Evolutionary conservation across 495 filamentous ascomycete genomes (phyloP).

Genomic region (Penicillium crystallinum): DNA sequence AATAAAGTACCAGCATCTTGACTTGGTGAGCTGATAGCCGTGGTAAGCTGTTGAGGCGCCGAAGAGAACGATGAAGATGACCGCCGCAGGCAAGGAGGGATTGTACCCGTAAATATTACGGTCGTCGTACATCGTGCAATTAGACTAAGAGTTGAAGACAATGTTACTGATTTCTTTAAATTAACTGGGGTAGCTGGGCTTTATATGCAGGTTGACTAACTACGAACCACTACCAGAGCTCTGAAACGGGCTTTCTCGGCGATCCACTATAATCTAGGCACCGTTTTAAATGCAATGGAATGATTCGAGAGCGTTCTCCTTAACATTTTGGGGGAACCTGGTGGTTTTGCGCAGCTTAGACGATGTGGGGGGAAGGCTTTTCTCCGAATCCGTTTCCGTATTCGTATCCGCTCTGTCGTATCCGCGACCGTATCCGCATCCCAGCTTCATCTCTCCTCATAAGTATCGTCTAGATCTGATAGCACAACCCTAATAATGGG

Average conservation of each 20-base stretch:
- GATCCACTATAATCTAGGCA: constrained; percentile 4
- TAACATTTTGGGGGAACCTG: not conserved
- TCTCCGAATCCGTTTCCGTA: constrained; percentile 12
- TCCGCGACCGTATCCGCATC: constrained; percentile 14
- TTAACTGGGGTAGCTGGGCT: not conserved
- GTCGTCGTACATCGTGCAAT: constrained; percentile 7
- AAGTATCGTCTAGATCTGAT: not conserved
- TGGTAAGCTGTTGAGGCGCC: constrained; percentile 12
- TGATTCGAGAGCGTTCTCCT: constrained; percentile 1
- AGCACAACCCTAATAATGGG: constrained; percentile 9
- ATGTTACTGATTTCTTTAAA: not conserved
- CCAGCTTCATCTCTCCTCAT: constrained; percentile 1
- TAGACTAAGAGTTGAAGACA: not conserved
- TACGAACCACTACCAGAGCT: not conserved
- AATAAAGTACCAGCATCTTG: constrained; percentile 27
- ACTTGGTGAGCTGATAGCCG: constrained; percentile 15
- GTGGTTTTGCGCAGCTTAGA: not conserved
- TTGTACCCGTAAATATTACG: constrained; percentile 25
- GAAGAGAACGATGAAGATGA: constrained; percentile 24
- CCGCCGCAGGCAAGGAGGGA: constrained; percentile 16
- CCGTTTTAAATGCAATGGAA: not conserved
- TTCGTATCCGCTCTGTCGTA: constrained; percentile 12
- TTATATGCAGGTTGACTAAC: not conserved
- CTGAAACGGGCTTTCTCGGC: not conserved
- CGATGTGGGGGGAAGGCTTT: not conserved